A percentile compares a stretch with the other conserved stretches of the same genome.
Conservation (phyloP, 1,284 basidiomycete genomes). For the Schizopora paradoxa region DNA sequence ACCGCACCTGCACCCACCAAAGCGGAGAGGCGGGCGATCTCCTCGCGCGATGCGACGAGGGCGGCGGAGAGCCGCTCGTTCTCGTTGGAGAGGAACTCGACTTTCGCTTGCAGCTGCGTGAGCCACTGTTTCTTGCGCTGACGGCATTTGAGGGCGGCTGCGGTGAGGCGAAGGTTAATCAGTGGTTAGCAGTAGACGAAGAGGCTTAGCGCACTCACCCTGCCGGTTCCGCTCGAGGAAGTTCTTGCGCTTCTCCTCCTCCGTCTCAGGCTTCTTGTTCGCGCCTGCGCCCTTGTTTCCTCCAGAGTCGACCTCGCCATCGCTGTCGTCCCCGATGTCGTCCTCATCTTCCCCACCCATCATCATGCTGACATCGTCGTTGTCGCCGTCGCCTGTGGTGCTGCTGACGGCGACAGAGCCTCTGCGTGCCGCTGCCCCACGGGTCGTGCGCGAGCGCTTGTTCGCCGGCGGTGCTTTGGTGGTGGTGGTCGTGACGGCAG, state of each 20-base stretch:
- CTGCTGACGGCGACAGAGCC: constrained; percentile 21
- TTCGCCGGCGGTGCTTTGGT: constrained; percentile 21
- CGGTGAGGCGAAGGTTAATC: constrained; percentile 4
- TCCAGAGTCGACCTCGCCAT: constrained; percentile 19
- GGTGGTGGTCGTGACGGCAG: constrained; percentile 27
- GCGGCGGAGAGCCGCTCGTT: constrained; percentile 86
- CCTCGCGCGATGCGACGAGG: constrained; percentile 73
- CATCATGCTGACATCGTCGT: constrained; percentile 45
- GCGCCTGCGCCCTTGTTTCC: constrained; percentile 26
- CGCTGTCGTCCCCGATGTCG: constrained; percentile 27
- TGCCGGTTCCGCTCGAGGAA: constrained; percentile 93
- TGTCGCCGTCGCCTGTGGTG: constrained; percentile 39
- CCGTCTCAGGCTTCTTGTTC: constrained; percentile 80
- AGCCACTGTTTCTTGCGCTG: constrained; percentile 99
- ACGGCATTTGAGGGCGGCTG: constrained; percentile 96
- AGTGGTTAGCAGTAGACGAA: background rate
- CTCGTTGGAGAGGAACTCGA: constrained; percentile 85
- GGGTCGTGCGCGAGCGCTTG: constrained; percentile 45
- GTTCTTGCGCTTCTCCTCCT: constrained; percentile 92
- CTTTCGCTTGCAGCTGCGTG: constrained; percentile 86
- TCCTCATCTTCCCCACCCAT: constrained; percentile 34
- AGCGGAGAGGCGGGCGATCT: constrained; percentile 70
- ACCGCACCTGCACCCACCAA: constrained; percentile 63
- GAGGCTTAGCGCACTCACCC: constrained; percentile 45
- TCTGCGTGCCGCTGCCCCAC: constrained; percentile 21